These are phyloP conservation scores for Henningerozyma blattae DNA, from an alignment of 805 yeast genomes.

Conservation along the genomic window DNA sequence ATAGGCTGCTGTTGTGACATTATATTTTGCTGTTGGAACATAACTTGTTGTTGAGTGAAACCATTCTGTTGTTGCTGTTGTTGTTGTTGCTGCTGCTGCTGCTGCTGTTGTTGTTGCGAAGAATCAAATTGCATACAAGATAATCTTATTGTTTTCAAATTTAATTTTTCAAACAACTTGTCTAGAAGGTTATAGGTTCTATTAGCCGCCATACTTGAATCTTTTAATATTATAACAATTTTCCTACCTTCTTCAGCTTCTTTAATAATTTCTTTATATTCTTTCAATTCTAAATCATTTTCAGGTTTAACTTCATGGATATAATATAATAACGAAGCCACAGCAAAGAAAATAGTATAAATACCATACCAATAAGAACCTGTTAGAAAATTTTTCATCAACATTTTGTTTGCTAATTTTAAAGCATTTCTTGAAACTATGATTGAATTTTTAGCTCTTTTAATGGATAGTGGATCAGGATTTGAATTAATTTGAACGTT, in stretches of 20 bases:
- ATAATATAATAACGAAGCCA: slow-evolving; percentile 78
- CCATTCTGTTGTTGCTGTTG: slow-evolving; percentile 3
- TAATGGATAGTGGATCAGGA: slow-evolving; percentile 34
- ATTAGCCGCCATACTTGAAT: slow-evolving; percentile 63
- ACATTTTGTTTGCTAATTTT: slow-evolving; percentile 68
- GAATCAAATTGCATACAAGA: slow-evolving; percentile 15
- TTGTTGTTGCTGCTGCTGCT: slow-evolving; percentile 3
- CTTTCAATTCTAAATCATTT: slow-evolving; percentile 32
- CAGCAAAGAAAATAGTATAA: slow-evolving; percentile 84
- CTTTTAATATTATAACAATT: slow-evolving; percentile 59
- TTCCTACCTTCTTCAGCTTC: slow-evolving; percentile 78
- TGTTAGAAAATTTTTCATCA: slow-evolving; percentile 53
- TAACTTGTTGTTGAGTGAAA: background rate
- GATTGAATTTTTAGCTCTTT: slow-evolving; percentile 75
- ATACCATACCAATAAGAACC: slow-evolving; percentile 94
- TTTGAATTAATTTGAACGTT: slow-evolving; percentile 31
- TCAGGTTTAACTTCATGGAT: slow-evolving; percentile 42
- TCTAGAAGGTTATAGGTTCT: slow-evolving; percentile 72
- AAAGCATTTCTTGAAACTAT: slow-evolving; percentile 75
- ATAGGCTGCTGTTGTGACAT: background rate
- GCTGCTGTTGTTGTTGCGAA: background rate
- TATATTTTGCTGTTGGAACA: no score
- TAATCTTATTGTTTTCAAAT: slow-evolving; percentile 51
- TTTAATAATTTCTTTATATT: slow-evolving; percentile 45
- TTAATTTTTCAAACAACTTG: slow-evolving; percentile 67